Evolutionary conservation across 371 early-diverging fungal species (phyloP).

Genomic region (Lichtheimia ramosa): DNA sequence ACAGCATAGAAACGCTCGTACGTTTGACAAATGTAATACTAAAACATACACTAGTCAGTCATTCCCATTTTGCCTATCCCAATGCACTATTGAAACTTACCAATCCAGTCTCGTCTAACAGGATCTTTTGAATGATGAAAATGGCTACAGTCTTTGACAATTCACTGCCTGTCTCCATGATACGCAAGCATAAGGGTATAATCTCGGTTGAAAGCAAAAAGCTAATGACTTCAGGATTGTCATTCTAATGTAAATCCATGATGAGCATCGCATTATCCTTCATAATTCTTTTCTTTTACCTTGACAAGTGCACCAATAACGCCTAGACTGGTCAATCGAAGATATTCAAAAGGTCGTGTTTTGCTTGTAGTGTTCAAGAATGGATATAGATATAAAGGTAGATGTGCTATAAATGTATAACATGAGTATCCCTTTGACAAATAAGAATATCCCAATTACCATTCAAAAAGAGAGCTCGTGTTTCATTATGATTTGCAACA

Average conservation of each 20-base stretch:
- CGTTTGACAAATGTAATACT: constrained; percentile 94
- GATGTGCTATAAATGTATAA: constrained; percentile 68
- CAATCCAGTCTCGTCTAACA: constrained; percentile 94
- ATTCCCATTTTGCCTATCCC: constrained; percentile 90
- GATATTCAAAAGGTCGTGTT: constrained; percentile 92
- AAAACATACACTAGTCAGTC: not conserved
- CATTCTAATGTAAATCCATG: constrained; percentile 59
- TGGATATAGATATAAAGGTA: constrained; percentile 97
- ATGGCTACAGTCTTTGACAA: constrained; percentile 98
- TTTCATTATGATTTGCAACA: constrained; percentile 93
- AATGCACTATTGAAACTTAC: constrained; percentile 46
- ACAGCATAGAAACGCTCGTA: constrained; percentile 98
- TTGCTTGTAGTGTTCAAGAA: constrained; percentile 97
- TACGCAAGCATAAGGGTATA: constrained; percentile 96
- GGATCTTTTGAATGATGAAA: constrained; percentile 96
- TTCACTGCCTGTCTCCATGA: constrained; percentile 97
- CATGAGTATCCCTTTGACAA: not conserved
- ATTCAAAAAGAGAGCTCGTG: constrained; percentile 85
- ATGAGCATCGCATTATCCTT: not conserved
- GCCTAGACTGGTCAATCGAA: constrained; percentile 91
- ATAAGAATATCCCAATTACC: constrained; percentile 32
- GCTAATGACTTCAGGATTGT: constrained; percentile 92
- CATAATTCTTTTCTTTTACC: constrained; percentile 36
- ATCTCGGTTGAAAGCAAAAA: constrained; percentile 97
- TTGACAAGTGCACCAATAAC: constrained; percentile 97